Percentiles rank a stretch among this genome's conserved stretches.
phyloP scores from a whole-genome alignment of 192 early-diverging fungal species.

The Backusella westeae region DNA sequence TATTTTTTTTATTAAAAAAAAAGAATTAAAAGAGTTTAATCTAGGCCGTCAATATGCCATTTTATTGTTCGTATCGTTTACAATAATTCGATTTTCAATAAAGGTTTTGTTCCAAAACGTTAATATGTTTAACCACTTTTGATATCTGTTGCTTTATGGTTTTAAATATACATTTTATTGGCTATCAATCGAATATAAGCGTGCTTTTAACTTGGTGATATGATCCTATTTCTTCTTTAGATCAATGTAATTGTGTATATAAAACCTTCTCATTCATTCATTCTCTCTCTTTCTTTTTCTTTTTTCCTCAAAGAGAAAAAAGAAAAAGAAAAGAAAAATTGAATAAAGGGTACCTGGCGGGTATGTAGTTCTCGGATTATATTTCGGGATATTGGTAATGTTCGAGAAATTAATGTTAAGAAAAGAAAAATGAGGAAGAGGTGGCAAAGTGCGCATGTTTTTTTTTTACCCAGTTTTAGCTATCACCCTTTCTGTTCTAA shows the following conservation, averaged over 20 bases:
- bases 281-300: not conserved
- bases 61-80: not conserved
- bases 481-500: not conserved
- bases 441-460: not conserved
- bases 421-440: not conserved
- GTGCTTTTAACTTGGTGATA: not conserved
- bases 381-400: not conserved
- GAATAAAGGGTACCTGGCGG: not conserved
- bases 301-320: not conserved
- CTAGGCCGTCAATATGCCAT: slow-evolving; percentile 3
- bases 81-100: not conserved
- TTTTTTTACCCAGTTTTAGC: not conserved
- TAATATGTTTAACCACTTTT: not conserved
- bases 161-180: not conserved
- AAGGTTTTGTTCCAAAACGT: not conserved
- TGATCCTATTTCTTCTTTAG: not conserved
- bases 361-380: not conserved
- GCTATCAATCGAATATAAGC: not conserved
- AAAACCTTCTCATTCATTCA: not conserved
- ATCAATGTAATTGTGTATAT: not conserved
- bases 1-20: not conserved
- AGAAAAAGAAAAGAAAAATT: not conserved
- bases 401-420: not conserved
- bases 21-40: not conserved
- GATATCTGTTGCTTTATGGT: not conserved